Evolutionary conservation across 2,329 filamentous ascomycete genomes (phyloP).

Genomic region (Aspergillus spinulosporus): DNA sequence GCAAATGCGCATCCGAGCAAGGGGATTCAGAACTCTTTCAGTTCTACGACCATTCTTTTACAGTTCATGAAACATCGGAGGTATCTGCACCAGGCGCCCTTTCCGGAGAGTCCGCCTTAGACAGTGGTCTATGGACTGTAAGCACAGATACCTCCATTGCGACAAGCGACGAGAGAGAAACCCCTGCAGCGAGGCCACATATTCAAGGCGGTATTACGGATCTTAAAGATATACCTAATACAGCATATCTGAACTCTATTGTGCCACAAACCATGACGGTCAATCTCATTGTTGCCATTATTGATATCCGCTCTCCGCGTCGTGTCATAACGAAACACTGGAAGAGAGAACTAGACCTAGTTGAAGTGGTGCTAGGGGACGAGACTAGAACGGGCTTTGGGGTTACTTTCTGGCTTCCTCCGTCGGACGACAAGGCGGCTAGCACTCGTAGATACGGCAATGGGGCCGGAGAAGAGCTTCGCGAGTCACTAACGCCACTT

Average conservation of each 20-base stretch:
- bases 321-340: conserved; percentile 63
- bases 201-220: conserved; percentile 57
- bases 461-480: conserved; percentile 34
- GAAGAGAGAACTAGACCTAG: conserved; percentile 59
- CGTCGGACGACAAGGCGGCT: conserved; percentile 25
- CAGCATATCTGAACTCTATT: conserved; percentile 64
- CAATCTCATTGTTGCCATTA: conserved; percentile 76
- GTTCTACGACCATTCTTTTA: conserved; percentile 78
- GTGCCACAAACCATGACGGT: conserved; percentile 78
- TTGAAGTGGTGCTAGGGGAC: conserved; percentile 81
- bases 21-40: conserved; percentile 53
- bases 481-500: conserved; percentile 50
- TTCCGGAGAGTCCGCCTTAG: conserved; percentile 26
- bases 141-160: conserved; percentile 23
- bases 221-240: conserved; percentile 69
- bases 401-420: conserved; percentile 78
- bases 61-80: conserved; percentile 61
- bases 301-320: conserved; percentile 68
- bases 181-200: conserved; percentile 21
- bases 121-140: conserved; percentile 26
- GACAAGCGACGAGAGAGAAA: conserved; percentile 19
- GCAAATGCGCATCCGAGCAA: conserved; percentile 11
- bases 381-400: conserved; percentile 79
- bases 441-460: conserved; percentile 8
- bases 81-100: conserved; percentile 25